phyloP scores from a whole-genome alignment of 148 eudicot species.

The Silene uniflora region DNA sequence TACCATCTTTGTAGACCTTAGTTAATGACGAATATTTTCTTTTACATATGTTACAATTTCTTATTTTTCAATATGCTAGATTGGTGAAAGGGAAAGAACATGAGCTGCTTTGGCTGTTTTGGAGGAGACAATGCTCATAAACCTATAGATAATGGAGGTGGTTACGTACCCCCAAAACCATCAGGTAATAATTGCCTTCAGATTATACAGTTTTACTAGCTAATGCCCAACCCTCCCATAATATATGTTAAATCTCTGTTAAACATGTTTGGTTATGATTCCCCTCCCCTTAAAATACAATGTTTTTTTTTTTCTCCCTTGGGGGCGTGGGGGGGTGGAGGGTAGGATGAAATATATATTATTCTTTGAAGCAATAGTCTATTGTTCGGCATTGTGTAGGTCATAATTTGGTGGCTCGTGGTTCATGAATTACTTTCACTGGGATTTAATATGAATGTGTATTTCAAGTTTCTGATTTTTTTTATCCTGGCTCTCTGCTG shows the following conservation, averaged over 20 bases:
- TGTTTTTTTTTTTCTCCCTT: too few relatives aligned
- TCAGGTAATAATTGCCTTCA: constrained; percentile 22
- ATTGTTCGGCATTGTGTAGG: neutral
- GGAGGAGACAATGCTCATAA: constrained; percentile 23
- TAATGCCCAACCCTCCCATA: constrained; percentile 6
- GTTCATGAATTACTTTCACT: too few relatives aligned
- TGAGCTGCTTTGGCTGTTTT: constrained; percentile 43
- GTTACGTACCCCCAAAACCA: constrained; percentile 23
- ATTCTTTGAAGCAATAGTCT: neutral
- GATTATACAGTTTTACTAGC: neutral
- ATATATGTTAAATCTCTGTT: neutral
- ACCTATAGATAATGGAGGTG: constrained; percentile 28
- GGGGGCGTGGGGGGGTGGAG: too few relatives aligned
- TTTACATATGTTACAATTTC: neutral
- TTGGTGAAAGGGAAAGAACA: constrained; percentile 19
- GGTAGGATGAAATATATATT: too few relatives aligned
- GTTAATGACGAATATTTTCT: neutral
- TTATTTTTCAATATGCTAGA: constrained; percentile 12
- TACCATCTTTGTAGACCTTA: neutral
- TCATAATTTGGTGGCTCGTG: neutral
- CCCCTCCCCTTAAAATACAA: neutral
- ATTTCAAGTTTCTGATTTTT: neutral
- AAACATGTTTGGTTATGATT: neutral
- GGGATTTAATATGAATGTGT: too few relatives aligned
- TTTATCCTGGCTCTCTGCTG: neutral